Conservation (phyloP, 441 rosid genomes). For the Populus hybrid region DNA sequence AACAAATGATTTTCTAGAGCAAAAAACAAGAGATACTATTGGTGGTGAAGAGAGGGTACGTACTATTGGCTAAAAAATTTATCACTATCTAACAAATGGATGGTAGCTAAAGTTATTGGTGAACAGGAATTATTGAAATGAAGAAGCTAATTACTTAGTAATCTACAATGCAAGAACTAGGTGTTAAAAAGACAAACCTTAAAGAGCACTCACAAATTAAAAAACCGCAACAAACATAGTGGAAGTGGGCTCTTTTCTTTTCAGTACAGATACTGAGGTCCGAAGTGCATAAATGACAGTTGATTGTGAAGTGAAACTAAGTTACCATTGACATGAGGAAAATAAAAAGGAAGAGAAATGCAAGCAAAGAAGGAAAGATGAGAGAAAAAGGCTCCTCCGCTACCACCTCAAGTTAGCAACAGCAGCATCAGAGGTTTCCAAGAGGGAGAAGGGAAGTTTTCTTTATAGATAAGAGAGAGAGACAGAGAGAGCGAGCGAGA, state of each 20-base stretch:
- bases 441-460: background rate
- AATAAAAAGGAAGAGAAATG: background rate
- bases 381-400: background rate
- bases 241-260: background rate
- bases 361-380: background rate
- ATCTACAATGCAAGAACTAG: background rate
- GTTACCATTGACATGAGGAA: background rate
- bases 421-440: background rate
- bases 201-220: slow-evolving; percentile 6
- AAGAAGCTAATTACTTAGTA: background rate
- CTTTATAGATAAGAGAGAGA: background rate
- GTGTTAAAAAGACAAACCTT: slow-evolving; percentile 4
- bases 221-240: background rate
- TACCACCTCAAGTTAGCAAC: background rate
- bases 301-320: slow-evolving; percentile 16
- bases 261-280: background rate
- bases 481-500: background rate
- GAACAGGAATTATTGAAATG: background rate
- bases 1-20: background rate
- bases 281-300: background rate
- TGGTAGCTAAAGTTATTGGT: background rate
- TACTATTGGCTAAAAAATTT: background rate
- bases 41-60: background rate
- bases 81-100: slow-evolving; percentile 10
- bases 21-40: background rate